A percentile compares a stretch with the other conserved stretches of the same genome.
These are phyloP conservation scores for Ophiostoma himal-ulmi DNA, from an alignment of 2,329 filamentous ascomycete species.

Conservation along the genomic window DNA sequence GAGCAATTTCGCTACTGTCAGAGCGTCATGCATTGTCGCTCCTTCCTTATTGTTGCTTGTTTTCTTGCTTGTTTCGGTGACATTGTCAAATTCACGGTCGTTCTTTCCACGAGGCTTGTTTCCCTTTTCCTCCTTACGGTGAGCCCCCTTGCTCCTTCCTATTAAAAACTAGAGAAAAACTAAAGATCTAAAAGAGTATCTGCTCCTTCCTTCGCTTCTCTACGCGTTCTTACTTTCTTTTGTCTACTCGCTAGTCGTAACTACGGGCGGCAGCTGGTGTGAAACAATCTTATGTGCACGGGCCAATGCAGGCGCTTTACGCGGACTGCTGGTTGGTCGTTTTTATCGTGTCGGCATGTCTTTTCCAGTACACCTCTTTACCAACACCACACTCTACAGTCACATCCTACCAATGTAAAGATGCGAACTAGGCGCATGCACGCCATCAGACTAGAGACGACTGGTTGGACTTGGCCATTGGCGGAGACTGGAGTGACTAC, in stretches of 20 bases:
- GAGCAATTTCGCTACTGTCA: slow-evolving; percentile 3
- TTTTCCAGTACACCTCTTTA: background rate
- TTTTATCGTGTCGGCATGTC: too few species aligned
- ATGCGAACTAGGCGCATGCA: background rate
- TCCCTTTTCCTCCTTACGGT: background rate
- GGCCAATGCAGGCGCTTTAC: slow-evolving; percentile 11
- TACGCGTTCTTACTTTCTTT: background rate
- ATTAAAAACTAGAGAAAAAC: too few species aligned
- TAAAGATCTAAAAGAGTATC: too few species aligned
- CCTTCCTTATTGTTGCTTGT: background rate
- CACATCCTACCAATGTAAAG: background rate
- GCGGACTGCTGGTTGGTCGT: background rate
- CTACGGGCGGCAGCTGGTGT: slow-evolving; percentile 7
- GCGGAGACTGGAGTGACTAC: too few species aligned
- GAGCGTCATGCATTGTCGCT: background rate
- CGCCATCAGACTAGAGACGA: background rate
- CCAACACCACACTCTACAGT: background rate
- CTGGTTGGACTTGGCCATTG: slow-evolving; percentile 3
- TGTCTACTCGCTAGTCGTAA: slow-evolving; percentile 1
- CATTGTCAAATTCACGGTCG: background rate
- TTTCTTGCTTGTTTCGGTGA: background rate
- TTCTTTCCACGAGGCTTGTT: background rate
- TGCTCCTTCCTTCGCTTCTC: background rate
- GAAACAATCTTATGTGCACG: slow-evolving; percentile 10
- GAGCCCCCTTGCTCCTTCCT: too few species aligned